Evolutionary conservation across 805 yeast genomes (phyloP).

Genomic region (Yamadazyma insecticola): DNA sequence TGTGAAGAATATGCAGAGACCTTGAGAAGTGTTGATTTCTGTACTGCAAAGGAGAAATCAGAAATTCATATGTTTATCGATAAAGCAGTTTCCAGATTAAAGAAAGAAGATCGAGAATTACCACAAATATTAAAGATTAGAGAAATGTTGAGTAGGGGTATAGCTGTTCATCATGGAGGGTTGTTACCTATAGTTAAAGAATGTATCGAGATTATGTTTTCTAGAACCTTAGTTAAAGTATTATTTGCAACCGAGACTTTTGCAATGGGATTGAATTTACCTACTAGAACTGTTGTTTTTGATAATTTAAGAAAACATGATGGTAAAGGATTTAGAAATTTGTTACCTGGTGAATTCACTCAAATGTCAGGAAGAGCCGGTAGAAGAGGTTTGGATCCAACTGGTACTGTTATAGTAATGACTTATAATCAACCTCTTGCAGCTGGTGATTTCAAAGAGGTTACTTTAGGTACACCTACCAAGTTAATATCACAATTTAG

Average conservation of each 20-base stretch:
- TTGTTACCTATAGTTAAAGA: conserved; percentile 89
- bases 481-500: conserved; percentile 89
- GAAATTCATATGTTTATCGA: conserved; percentile 93
- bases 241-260: conserved; percentile 96
- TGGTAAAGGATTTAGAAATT: conserved; percentile 73
- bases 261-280: conserved; percentile 97
- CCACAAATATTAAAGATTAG: conserved; percentile 86
- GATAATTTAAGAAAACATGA: conserved; percentile 85
- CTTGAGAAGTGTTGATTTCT: conserved; percentile 68
- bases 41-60: conserved; percentile 79
- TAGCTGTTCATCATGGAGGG: conserved; percentile 96
- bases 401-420: conserved; percentile 94
- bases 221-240: conserved; percentile 81
- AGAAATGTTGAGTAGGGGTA: conserved; percentile 82
- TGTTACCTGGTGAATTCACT: conserved; percentile 94
- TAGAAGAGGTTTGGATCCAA: conserved; percentile 69
- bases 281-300: conserved; percentile 94
- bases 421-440: conserved; percentile 64
- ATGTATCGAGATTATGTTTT: conserved; percentile 85
- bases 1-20: conserved; percentile 92
- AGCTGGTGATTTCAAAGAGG: conserved; percentile 62
- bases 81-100: conserved; percentile 78
- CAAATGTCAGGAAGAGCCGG: conserved; percentile 99
- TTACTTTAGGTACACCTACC: conserved; percentile 85
- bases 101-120: conserved; percentile 85